Base-by-base conservation (phyloP, 176 grass and related monocot genomes). In the Dendrocalamus sinicus region DNA sequence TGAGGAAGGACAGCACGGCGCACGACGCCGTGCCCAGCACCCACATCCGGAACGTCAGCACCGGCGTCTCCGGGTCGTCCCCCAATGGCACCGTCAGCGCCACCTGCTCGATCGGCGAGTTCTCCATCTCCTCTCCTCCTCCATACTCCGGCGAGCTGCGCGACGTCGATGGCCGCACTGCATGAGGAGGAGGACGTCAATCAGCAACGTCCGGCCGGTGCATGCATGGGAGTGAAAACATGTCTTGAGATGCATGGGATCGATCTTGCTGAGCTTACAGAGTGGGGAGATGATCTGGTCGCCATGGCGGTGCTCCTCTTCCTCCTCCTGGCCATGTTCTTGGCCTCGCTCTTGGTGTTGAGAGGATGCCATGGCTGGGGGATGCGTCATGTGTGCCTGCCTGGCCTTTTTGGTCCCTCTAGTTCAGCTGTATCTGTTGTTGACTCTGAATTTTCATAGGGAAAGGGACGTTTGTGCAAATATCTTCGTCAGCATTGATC, bases 91-190 rank as follows among this genome's bases (percentile, higher is more conserved):
- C 95, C 35, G 95, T 98, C 85, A 98, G 84, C 45, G 95, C 95
- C 72, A 98, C 95, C 93, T 98, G 85, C 88, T 98, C 95, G 78
- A 98, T 89, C 72, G 93, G 95, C 32, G 95, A 98, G 88, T 98
- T 98, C 85, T 93, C 92, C 39, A 58, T 83, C 58, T 78, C 89
- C 8, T 84, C 91, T 5, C 5, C 30, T 9, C 9, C 68, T 3
- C 52, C 52, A 0, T 6, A 4, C 5, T 16, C 73, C 22, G 83
- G 74, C 53, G 72, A 65, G 68, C 69, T 13, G 8, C 69, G 30
- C 7, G 88, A 79, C 24, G 88, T 52, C 19, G 88, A 79, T 0
- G 84, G 40, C 2, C 4, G 58, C 77, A 85, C 82, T 86, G 88
- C 79, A 89, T n/a, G 15, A 63, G 13, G 55, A 44, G 11, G 7